phyloP scores from a whole-genome alignment of 805 yeast species.

The Candida caryicola region DNA sequence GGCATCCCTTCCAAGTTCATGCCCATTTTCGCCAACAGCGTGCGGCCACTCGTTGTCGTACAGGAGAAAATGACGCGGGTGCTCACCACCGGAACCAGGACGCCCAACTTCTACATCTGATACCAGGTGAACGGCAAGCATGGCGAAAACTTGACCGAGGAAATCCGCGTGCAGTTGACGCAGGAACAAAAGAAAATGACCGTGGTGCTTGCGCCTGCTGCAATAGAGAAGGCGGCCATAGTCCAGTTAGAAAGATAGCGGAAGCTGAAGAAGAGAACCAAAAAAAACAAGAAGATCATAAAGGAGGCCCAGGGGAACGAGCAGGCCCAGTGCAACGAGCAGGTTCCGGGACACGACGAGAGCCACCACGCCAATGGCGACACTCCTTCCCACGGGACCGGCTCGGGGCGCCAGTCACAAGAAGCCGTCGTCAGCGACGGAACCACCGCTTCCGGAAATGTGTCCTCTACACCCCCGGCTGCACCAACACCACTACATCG shows the following conservation, averaged over 20 bases:
- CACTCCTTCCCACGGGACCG: no score
- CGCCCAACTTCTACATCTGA: conserved; percentile 70
- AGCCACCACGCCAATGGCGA: no score
- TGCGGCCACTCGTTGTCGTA: conserved; percentile 54
- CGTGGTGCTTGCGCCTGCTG: conserved; percentile 24
- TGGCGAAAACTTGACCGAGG: conserved; percentile 66
- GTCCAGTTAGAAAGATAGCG: conserved; percentile 29
- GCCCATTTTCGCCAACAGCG: conserved; percentile 65
- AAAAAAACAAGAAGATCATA: conserved; percentile 12
- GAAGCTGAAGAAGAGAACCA: conserved; percentile 23
- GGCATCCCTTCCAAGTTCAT: conserved; percentile 66
- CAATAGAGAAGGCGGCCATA: conserved; percentile 10
- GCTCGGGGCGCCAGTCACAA: no score
- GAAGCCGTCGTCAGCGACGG: no score
- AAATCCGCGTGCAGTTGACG: conserved; percentile 54
- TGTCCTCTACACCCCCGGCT: background rate
- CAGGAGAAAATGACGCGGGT: conserved; percentile 59
- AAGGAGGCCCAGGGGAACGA: background rate
- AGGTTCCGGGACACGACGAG: no score
- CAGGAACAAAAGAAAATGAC: conserved; percentile 50
- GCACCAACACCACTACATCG: background rate
- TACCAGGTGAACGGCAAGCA: conserved; percentile 74
- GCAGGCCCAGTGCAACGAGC: no score
- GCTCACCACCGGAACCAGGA: conserved; percentile 56
- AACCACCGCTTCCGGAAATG: no score